These are phyloP conservation scores for Moesziomyces parantarcticus DNA, from an alignment of 1,284 basidiomycete species.

Conservation along the genomic window DNA sequence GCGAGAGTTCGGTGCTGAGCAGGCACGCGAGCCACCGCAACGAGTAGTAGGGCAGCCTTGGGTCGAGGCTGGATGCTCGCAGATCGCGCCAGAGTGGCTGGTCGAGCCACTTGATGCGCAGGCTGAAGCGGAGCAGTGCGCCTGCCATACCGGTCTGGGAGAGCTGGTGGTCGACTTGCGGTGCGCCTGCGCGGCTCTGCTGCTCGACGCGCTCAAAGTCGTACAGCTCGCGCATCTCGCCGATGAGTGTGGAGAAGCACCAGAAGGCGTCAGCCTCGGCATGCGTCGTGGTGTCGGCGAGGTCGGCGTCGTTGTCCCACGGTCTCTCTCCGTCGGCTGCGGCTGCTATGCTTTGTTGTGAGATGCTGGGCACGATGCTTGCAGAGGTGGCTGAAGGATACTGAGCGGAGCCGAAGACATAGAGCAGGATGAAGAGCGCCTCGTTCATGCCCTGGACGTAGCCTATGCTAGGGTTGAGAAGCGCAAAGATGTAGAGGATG, in stretches of 20 bases:
- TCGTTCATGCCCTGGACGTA: conserved; percentile 67
- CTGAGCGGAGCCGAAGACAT: conserved; percentile 47
- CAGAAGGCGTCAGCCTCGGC: conserved; percentile 66
- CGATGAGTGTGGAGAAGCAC: conserved; percentile 64
- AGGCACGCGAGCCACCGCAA: conserved; percentile 65
- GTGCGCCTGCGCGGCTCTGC: conserved; percentile 22
- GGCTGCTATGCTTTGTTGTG: conserved; percentile 12
- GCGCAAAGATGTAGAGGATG: conserved; percentile 63
- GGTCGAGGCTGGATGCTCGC: conserved; percentile 50
- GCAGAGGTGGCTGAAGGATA: conserved; percentile 9
- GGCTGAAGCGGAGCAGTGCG: conserved; percentile 54
- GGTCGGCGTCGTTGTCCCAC: conserved; percentile 31
- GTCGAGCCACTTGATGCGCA: conserved; percentile 55
- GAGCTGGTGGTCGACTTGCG: conserved; percentile 11
- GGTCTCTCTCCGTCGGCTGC: neutral
- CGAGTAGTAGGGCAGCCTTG: conserved; percentile 63
- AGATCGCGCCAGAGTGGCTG: conserved; percentile 52
- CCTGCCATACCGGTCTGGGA: conserved; percentile 52
- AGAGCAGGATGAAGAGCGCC: conserved; percentile 60
- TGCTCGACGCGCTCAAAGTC: conserved; percentile 61
- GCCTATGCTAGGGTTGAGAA: conserved; percentile 63
- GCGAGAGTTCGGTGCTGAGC: conserved; percentile 59
- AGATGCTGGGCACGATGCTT: conserved; percentile 17
- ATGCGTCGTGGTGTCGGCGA: conserved; percentile 28
- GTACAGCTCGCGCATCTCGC: conserved; percentile 63